phyloP scores from a whole-genome alignment of 2,329 filamentous ascomycete species.

The Xylaria sp. region DNA sequence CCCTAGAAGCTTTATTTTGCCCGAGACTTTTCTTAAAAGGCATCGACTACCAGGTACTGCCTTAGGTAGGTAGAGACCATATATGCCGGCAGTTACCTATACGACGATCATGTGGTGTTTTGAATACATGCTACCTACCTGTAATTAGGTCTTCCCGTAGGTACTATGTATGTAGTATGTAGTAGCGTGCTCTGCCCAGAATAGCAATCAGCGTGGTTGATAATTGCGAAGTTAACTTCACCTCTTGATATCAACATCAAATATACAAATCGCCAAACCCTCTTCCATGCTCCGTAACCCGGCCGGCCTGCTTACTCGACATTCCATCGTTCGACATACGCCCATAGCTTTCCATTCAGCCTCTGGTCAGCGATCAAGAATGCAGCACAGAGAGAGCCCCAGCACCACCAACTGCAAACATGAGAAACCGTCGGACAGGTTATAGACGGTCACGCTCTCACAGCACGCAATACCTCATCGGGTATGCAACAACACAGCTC shows the following conservation, averaged over 20 bases:
- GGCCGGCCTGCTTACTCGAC: background rate
- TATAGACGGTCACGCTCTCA: constrained; percentile 11
- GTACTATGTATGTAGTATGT: too few species aligned
- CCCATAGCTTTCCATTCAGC: constrained; percentile 5
- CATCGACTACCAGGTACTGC: background rate
- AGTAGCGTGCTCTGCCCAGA: background rate
- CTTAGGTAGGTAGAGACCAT: background rate
- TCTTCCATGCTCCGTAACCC: background rate
- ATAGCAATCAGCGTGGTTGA: background rate
- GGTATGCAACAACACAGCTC: constrained; percentile 24
- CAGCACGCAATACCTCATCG: constrained; percentile 3
- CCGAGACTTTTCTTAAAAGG: background rate
- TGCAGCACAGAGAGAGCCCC: constrained; percentile 5
- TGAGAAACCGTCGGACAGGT: background rate
- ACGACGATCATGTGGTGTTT: too few species aligned
- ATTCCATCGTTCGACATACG: background rate
- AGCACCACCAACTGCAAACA: background rate
- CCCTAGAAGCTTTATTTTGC: background rate
- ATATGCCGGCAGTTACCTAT: background rate
- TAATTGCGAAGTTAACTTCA: background rate
- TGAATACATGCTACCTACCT: too few species aligned
- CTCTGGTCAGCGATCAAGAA: constrained; percentile 1
- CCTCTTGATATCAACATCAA: background rate
- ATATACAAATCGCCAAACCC: background rate
- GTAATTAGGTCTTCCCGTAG: too few species aligned